Evolutionary conservation across 1,284 basidiomycete genomes (phyloP), one percentile per base, ranked within the genome.

Genomic region (Puccinia polysora): DNA sequence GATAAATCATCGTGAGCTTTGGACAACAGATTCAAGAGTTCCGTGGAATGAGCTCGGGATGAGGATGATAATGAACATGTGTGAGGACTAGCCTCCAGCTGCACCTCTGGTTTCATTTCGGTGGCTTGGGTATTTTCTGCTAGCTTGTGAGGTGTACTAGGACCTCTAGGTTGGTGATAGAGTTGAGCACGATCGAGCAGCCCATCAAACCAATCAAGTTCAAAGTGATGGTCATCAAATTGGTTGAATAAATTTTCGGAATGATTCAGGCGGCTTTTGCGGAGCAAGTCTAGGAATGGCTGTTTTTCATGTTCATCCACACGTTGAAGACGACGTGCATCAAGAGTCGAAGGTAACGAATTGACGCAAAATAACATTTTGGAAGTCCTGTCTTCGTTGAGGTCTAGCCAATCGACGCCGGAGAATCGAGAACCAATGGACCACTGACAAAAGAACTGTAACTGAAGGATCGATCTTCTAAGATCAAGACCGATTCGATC

Each of bases 401-500:
- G 8, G 45, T 62, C 20, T 59, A 53, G 56, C 60, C 55, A 55
- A 47, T 55, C 49, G 18, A 65, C 32, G n/a, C 71, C 43, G 8
- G 47, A 23, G 7, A 3, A n/a, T 45, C 40, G 20, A 36, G 58
- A 53, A 4, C 56, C 73, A 10, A 63, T 23, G 3, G 52, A 69
- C 58, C 75, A 65, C 40, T 74, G 73, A 75, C 82, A 83, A 75
- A 79, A 78, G 75, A 87, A 81, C 80, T 89, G 86, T 62, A 89
- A 80, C 75, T 83, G 80, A 72, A 82, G 82, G 67, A 89, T 84
- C 10, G 84, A 82, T 73, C 82, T 82, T 62, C 89, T 81, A 28
- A 90, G 80, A 80, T 90, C 89, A 73, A 47, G n/a, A 12, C n/a
- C 12, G 12, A 12, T 47, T 12, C n/a, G 43, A n/a, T 47, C 43